phyloP scores from a whole-genome alignment of 2,329 filamentous ascomycete genomes.

The Anisogramma anomala region DNA sequence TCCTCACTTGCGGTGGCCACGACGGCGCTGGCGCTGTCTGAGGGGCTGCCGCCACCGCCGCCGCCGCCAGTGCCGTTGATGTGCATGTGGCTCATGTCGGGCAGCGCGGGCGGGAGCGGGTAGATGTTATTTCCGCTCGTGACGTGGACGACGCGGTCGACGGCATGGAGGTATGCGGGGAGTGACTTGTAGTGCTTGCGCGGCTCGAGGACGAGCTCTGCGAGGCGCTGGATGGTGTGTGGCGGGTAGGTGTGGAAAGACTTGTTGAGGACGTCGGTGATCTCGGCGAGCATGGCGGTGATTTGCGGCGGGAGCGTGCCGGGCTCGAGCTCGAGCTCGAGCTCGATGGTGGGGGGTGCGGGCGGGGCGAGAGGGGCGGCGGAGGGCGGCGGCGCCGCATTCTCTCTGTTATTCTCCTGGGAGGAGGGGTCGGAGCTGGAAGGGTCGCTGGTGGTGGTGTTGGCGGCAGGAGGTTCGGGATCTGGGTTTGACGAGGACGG shows the following conservation, averaged over 20 bases:
- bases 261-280: constrained; percentile 47
- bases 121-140: constrained; percentile 73
- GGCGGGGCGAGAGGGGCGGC: constrained; percentile 27
- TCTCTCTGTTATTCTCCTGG: constrained; percentile 58
- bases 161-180: constrained; percentile 74
- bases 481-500: constrained; percentile 31
- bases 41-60: too few relatives aligned
- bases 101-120: constrained; percentile 61
- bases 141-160: constrained; percentile 83
- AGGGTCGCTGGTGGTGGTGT: constrained; percentile 10
- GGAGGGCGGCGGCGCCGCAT: constrained; percentile 37
- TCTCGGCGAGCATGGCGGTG: constrained; percentile 47
- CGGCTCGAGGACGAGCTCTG: constrained; percentile 72
- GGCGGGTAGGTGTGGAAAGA: constrained; percentile 68
- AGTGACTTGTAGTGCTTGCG: constrained; percentile 70
- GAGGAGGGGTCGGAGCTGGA: constrained; percentile 26
- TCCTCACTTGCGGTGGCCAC: constrained; percentile 21
- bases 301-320: constrained; percentile 53
- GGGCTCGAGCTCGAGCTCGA: constrained; percentile 19
- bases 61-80: too few relatives aligned
- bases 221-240: constrained; percentile 83
- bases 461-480: constrained; percentile 18
- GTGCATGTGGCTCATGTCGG: constrained; percentile 43
- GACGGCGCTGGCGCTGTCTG: too few relatives aligned
- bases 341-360: constrained; percentile 25